Evolutionary conservation across 805 yeast genomes (phyloP).

Genomic region (Schwanniomyces polymorphus): DNA sequence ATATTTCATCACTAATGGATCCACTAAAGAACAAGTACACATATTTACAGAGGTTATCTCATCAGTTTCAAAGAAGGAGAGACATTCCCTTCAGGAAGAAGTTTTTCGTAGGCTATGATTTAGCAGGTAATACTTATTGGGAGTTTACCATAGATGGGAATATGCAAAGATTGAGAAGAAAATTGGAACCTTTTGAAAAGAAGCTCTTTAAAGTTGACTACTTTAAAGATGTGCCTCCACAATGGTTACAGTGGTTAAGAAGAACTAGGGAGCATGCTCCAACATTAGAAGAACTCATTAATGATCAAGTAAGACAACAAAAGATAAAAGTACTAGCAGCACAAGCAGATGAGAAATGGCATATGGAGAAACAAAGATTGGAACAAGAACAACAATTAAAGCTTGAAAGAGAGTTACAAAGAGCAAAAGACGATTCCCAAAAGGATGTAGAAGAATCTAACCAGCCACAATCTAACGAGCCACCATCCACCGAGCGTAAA

Average conservation of each 20-base stretch:
- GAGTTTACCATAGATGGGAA: conserved; percentile 62
- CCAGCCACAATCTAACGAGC: too few species aligned
- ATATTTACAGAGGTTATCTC: conserved; percentile 47
- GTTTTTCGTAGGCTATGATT: conserved; percentile 74
- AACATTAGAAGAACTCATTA: conserved; percentile 56
- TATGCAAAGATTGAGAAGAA: conserved; percentile 57
- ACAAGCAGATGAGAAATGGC: conserved; percentile 46
- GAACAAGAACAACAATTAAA: conserved; percentile 32
- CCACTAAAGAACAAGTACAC: conserved; percentile 50
- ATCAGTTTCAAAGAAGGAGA: conserved; percentile 60
- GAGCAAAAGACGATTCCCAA: conserved; percentile 17
- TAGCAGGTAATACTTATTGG: conserved; percentile 87
- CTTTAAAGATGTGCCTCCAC: conserved; percentile 59
- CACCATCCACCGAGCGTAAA: too few species aligned
- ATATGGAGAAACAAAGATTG: conserved; percentile 30
- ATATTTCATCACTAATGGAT: conserved; percentile 36
- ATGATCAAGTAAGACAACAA: conserved; percentile 57
- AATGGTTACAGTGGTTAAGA: conserved; percentile 83
- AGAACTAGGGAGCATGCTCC: conserved; percentile 63
- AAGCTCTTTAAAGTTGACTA: conserved; percentile 56
- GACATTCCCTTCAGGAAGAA: conserved; percentile 67
- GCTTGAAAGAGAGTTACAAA: conserved; percentile 31
- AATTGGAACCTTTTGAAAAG: conserved; percentile 55
- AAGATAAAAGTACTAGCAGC: conserved; percentile 51
- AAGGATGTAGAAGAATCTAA: conserved; percentile 3